These are phyloP conservation scores for Thalassiosira profunda DNA, from an alignment of 108 stramenopile genomes.

Conservation along the genomic window DNA sequence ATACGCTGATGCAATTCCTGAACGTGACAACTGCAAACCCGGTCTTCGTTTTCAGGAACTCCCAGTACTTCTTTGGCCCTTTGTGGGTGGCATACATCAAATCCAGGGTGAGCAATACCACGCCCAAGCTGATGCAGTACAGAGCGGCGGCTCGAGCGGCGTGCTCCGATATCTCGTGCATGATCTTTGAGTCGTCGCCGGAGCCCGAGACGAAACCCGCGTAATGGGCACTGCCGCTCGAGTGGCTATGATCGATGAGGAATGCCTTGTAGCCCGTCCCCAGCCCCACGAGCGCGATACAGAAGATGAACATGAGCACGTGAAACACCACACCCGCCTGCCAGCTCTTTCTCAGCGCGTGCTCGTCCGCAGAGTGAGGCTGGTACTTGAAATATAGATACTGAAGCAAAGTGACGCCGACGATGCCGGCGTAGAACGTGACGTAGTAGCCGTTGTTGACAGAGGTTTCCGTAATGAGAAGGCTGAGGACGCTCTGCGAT, in stretches of 20 bases:
- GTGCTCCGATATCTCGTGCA: background rate
- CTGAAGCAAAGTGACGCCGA: constrained; percentile 52
- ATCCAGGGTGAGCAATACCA: constrained; percentile 48
- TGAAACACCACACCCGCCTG: constrained; percentile 25
- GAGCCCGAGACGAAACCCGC: background rate
- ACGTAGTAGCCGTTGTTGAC: constrained; percentile 34
- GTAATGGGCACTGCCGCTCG: background rate
- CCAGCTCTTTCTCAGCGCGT: constrained; percentile 48
- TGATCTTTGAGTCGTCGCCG: background rate
- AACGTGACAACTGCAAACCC: no score
- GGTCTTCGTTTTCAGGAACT: background rate
- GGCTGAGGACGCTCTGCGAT: constrained; percentile 51
- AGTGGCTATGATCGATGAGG: constrained; percentile 30
- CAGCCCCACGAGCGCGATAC: constrained; percentile 39
- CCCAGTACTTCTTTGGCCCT: constrained; percentile 11
- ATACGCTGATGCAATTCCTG: no score
- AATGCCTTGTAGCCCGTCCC: constrained; percentile 59
- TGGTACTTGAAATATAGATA: constrained; percentile 58
- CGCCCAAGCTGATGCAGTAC: constrained; percentile 44
- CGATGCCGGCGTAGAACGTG: constrained; percentile 51
- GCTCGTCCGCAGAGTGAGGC: constrained; percentile 54
- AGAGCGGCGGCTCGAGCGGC: constrained; percentile 43
- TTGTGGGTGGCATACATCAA: constrained; percentile 42
- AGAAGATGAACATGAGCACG: constrained; percentile 40
- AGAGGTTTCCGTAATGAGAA: constrained; percentile 53